These are phyloP conservation scores for Echinochloa phyllopogon DNA, from an alignment of 176 grass and related monocot species.

Conservation along the genomic window DNA sequence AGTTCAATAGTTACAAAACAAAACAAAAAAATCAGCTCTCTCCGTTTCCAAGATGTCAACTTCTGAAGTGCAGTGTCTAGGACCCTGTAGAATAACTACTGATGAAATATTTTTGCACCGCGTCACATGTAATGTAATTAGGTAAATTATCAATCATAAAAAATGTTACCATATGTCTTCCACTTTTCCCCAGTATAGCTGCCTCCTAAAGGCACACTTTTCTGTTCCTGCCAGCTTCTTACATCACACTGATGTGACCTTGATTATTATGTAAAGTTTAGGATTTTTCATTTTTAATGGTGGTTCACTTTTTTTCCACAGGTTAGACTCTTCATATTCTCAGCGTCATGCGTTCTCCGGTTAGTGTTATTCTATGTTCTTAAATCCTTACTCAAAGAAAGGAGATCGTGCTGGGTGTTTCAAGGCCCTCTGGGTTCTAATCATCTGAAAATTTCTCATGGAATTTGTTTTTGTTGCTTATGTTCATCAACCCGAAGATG, in stretches of 20 bases:
- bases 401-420: not conserved
- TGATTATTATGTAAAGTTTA: conserved; percentile 23
- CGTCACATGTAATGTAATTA: conserved; percentile 19
- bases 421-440: not conserved
- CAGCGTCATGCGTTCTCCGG: not conserved
- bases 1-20: conserved; percentile 12
- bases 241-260: not conserved
- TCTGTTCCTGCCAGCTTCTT: not conserved
- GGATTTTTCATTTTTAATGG: conserved; percentile 9
- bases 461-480: conserved; percentile 36
- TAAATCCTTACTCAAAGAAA: conserved; percentile 31
- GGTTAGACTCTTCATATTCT: conserved; percentile 26
- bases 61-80: not conserved
- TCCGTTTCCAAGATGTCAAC: not conserved
- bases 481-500: conserved; percentile 15
- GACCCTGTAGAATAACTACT: not conserved
- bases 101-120: not conserved
- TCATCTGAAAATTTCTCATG: conserved; percentile 18
- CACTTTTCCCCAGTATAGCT: not conserved
- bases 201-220: not conserved
- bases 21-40: conserved; percentile 19
- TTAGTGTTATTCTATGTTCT: not conserved
- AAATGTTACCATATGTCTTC: not conserved
- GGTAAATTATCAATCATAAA: conserved; percentile 1
- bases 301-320: conserved; percentile 5